Evolutionary conservation across 2,329 filamentous ascomycete genomes (phyloP).

Genomic region (Ceratocystis colombiana): DNA sequence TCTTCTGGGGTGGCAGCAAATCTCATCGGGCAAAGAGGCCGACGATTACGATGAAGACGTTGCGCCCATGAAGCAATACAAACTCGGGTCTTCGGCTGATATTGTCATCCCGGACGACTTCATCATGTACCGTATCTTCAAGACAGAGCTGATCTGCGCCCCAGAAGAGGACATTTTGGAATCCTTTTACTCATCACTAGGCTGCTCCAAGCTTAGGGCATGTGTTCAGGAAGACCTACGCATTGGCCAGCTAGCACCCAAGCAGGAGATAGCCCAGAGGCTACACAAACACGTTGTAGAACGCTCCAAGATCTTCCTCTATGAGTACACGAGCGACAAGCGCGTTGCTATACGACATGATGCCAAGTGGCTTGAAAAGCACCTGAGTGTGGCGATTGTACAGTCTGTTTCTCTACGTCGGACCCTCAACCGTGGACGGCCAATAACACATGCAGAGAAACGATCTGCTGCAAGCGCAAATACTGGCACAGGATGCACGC

Average conservation of each 20-base stretch:
- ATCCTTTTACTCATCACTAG: slow-evolving; percentile 71
- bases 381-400: slow-evolving; percentile 68
- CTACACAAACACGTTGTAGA: slow-evolving; percentile 77
- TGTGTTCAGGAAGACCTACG: slow-evolving; percentile 69
- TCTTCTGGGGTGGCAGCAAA: slow-evolving; percentile 62
- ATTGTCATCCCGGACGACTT: slow-evolving; percentile 82
- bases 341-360: slow-evolving; percentile 75
- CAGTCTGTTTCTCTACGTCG: slow-evolving; percentile 66
- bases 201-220: slow-evolving; percentile 63
- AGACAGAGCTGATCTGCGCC: slow-evolving; percentile 69
- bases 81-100: slow-evolving; percentile 59
- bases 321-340: slow-evolving; percentile 61
- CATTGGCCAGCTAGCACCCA: slow-evolving; percentile 55
- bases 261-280: slow-evolving; percentile 58
- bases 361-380: slow-evolving; percentile 79
- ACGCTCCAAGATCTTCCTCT: slow-evolving; percentile 77
- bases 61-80: slow-evolving; percentile 62
- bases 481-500: slow-evolving; percentile 45
- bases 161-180: slow-evolving; percentile 85
- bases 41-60: slow-evolving; percentile 43
- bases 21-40: slow-evolving; percentile 21
- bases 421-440: slow-evolving; percentile 56
- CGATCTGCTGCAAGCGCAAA: slow-evolving; percentile 59
- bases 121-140: slow-evolving; percentile 80
- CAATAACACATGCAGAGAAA: slow-evolving; percentile 61